Base-by-base conservation (phyloP, 2,329 filamentous ascomycete species). In the Penicillium sp. region DNA sequence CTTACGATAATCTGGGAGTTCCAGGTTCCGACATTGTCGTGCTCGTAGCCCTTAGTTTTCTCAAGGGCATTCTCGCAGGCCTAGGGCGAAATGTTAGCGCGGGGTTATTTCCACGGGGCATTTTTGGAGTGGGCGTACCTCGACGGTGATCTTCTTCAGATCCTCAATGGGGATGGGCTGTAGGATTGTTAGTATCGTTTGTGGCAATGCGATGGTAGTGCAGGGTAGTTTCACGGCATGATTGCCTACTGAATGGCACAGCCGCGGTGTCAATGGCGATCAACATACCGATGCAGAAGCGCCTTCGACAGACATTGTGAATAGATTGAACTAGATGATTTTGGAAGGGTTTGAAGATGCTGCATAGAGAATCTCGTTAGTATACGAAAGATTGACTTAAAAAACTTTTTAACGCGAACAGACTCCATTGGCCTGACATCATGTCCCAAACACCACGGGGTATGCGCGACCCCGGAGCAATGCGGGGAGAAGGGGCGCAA, bases 1-100 rank as follows among this genome's bases (percentile, higher is more conserved):
- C 85, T 67, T 83, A 96, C 91, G 75, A 97, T 97, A 75, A 99
- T 97, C 63, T 82, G 80, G 33, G 88, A 88, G 80, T 97, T 97
- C 93, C 93, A 97, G 66, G 85, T 79, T 71, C 88, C 85, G 35
- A 93, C 95, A 72, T 88, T 88, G 53, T 86, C 77, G 76, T 97
- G 94, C 63, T 96, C 89, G 79, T 99, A 99, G 77, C 83, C 87
- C 59, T 90, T 86, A 57, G 86, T 86, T 61, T 77, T 82, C 60
- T 86, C 85, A 67, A 97, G 84, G 57, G 90, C 88, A 64, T 82
- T 82, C 70, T 89, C 86, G 81, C 92, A 96, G 65, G 91, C 92
- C 91, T 96, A 60, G 44, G 17, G 35, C 43, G n/a, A 40, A 50
- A 25, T 48, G 50, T 63, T 57, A 61, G 54, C 19, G 49, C 38